Evolutionary conservation across 768 basidiomycete genomes (phyloP).

Genomic region (Pleurotus citrinopileatus): DNA sequence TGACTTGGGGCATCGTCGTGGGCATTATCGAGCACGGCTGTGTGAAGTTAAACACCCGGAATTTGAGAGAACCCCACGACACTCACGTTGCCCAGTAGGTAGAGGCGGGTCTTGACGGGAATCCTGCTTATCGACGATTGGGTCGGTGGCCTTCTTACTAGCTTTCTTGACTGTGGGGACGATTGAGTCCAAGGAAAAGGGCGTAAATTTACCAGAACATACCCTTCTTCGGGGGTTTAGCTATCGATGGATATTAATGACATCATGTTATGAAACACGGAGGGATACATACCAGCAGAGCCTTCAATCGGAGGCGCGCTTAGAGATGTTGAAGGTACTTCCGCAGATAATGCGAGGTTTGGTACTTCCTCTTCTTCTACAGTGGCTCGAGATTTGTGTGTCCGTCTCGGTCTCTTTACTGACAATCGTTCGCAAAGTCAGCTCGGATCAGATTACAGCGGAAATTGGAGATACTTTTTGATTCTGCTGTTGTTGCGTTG

Average conservation of each 20-base stretch:
- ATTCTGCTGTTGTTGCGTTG: neutral
- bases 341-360: neutral
- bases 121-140: too few relatives aligned
- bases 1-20: too few relatives aligned
- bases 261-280: neutral
- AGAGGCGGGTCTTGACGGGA: too few relatives aligned
- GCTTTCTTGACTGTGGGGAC: neutral
- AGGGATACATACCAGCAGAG: neutral
- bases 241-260: neutral
- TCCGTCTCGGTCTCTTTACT: neutral
- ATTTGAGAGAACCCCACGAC: too few relatives aligned
- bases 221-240: neutral
- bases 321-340: neutral
- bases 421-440: neutral
- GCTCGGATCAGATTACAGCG: neutral
- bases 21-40: too few relatives aligned
- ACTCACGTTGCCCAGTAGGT: too few relatives aligned
- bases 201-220: neutral
- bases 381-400: neutral
- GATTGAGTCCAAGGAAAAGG: neutral
- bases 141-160: neutral
- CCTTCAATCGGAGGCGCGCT: neutral
- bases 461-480: neutral
- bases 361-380: neutral
- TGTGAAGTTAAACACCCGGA: too few relatives aligned